Conservation (phyloP, 768 basidiomycete species). For the Astraeus odoratus region DNA sequence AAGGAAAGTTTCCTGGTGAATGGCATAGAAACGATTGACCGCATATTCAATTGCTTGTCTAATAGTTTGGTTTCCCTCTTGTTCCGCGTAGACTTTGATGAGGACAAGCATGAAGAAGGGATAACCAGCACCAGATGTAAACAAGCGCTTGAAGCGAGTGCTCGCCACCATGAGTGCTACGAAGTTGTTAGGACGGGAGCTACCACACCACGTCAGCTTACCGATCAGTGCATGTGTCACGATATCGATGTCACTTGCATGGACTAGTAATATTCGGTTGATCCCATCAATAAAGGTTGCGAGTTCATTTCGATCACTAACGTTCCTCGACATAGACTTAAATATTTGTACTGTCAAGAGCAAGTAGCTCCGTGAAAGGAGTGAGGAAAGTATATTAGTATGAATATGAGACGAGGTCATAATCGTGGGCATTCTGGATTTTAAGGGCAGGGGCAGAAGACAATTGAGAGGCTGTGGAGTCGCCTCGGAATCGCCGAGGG, state of each 20-base stretch:
- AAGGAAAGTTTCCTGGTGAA: slow-evolving; percentile 66
- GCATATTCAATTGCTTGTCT: slow-evolving; percentile 65
- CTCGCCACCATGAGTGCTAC: slow-evolving; percentile 68
- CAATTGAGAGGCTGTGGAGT: slow-evolving; percentile 36
- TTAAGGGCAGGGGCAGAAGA: slow-evolving; percentile 44
- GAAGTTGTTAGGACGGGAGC: background rate
- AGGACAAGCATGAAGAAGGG: slow-evolving; percentile 69
- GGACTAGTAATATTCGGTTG: slow-evolving; percentile 58
- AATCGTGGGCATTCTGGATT: slow-evolving; percentile 6
- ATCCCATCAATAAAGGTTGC: slow-evolving; percentile 61
- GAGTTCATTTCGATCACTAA: slow-evolving; percentile 64
- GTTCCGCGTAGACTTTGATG: slow-evolving; percentile 63
- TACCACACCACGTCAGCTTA: slow-evolving; percentile 13
- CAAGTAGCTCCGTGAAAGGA: slow-evolving; percentile 62
- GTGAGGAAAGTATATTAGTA: slow-evolving; percentile 45
- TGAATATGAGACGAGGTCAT: slow-evolving; percentile 12
- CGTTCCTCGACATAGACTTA: slow-evolving; percentile 61
- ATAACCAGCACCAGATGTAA: slow-evolving; percentile 66
- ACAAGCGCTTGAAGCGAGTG: slow-evolving; percentile 70
- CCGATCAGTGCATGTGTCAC: slow-evolving; percentile 70
- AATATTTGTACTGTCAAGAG: slow-evolving; percentile 66
- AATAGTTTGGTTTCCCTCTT: slow-evolving; percentile 49
- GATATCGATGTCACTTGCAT: slow-evolving; percentile 71
- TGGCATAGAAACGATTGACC: slow-evolving; percentile 62
- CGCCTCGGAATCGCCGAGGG: slow-evolving; percentile 26